Evolutionary conservation across 352 stramenopile genomes (phyloP), one percentile per base, ranked within the genome.

Genomic region (Phytophthora hibernalis): DNA sequence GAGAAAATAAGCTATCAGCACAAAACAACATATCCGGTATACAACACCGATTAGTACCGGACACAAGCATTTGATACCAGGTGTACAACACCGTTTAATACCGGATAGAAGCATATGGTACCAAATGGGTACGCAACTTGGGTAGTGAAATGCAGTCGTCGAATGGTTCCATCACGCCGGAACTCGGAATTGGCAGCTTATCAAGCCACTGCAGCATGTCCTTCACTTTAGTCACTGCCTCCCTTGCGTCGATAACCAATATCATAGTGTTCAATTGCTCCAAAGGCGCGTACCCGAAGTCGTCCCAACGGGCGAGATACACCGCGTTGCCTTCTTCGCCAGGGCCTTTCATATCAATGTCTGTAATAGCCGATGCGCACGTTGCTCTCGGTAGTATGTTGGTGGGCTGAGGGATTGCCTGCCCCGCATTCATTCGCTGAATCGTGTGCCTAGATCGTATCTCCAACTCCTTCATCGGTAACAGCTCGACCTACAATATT

Each of bases 21-120:
- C 12, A 30, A 52, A 30, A 53, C n/a, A 62, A 42, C 13, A 55
- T 49, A 61, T 44, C 54, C 31, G 31, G 33, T 55, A 22, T 55
- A 54, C 18, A 24, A 42, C 16, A 4, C 13, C 31, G 13, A 21
- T 49, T 33, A 12, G 16, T 55, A 55, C 44, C 43, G 21, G 21
- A 62, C 12, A 6, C n/a, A 3, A 11, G 12, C 21, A 18, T 30
- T 21, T 49, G 33, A 21, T 67, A 67, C 42, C 42, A 37, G n/a
- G n/a, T n/a, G n/a, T n/a, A n/a, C n/a, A n/a, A n/a, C n/a, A n/a
- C n/a, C n/a, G n/a, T n/a, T n/a, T n/a, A n/a, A n/a, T n/a, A n/a
- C n/a, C n/a, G n/a, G n/a, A n/a, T n/a, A n/a, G n/a, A n/a, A n/a
- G n/a, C n/a, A n/a, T n/a, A n/a, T n/a, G n/a, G n/a, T n/a, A n/a